Conservation (phyloP, 441 rosid genomes). For the Corymbia calophylla region DNA sequence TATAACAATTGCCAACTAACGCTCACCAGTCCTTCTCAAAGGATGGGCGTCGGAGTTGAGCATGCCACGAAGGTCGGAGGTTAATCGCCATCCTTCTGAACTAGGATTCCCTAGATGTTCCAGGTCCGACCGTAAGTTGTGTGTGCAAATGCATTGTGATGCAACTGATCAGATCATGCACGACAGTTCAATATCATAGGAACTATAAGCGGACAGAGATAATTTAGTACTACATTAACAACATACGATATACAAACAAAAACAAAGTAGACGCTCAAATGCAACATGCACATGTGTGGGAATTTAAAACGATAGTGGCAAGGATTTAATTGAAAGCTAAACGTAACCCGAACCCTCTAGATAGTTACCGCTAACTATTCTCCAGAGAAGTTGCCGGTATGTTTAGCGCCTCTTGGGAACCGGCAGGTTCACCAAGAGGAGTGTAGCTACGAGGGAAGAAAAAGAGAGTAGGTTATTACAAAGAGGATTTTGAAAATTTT, state of each 20-base stretch:
- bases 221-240: not conserved
- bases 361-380: not conserved
- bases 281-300: not conserved
- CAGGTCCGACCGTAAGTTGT: not conserved
- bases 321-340: not conserved
- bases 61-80: not conserved
- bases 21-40: not conserved
- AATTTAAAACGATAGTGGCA: no score
- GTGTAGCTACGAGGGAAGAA: not conserved
- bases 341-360: not conserved
- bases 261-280: not conserved
- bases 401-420: not conserved
- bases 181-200: not conserved
- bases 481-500: not conserved
- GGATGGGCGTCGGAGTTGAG: not conserved
- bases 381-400: not conserved
- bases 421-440: not conserved
- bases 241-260: not conserved
- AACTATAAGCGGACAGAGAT: not conserved
- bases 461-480: not conserved
- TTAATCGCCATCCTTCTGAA: not conserved
- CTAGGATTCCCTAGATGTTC: not conserved
- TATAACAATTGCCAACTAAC: no score
- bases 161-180: not conserved
- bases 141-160: not conserved